Conservation (phyloP, 1,284 basidiomycete genomes). For the Ceratobasidium papillatum region DNA sequence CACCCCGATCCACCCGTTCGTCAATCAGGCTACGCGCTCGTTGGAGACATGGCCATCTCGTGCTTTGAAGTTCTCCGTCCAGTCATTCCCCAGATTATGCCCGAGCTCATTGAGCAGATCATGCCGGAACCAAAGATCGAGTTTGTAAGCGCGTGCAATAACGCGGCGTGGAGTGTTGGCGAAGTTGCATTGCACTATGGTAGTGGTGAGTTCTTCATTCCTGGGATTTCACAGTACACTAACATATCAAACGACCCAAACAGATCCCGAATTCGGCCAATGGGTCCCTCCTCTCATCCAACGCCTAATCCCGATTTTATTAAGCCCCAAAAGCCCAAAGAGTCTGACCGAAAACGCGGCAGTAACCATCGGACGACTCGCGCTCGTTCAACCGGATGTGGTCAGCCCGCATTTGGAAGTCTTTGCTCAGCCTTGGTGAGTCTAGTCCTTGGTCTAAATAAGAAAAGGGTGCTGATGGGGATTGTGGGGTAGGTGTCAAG, state of each 20-base stretch:
- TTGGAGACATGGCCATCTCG: conserved; percentile 97
- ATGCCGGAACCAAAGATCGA: conserved; percentile 90
- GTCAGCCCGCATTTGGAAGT: conserved; percentile 91
- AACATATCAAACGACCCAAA: conserved; percentile 47
- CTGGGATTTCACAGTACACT: conserved; percentile 1
- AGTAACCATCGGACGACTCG: conserved; percentile 97
- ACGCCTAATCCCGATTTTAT: conserved; percentile 90
- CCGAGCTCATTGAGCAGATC: conserved; percentile 88
- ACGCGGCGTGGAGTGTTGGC: conserved; percentile 99
- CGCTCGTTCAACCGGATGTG: conserved; percentile 86
- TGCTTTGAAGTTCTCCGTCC: conserved; percentile 88
- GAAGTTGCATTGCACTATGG: conserved; percentile 93
- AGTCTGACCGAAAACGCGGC: conserved; percentile 98
- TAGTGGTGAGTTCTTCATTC: conserved; percentile 60
- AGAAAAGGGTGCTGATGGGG: neutral
- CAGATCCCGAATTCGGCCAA: conserved; percentile 84
- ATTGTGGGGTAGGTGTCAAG: conserved; percentile 69
- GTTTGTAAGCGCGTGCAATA: conserved; percentile 97
- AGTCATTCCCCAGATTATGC: conserved; percentile 87
- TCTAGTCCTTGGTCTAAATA: neutral
- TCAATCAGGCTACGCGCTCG: conserved; percentile 95
- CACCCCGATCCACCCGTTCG: conserved; percentile 95
- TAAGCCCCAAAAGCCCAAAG: conserved; percentile 90
- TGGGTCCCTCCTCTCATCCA: conserved; percentile 89
- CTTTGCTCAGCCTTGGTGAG: conserved; percentile 89